Base-by-base conservation (phyloP, 2,329 filamentous ascomycete species). In the Tolypocladium sp. region DNA sequence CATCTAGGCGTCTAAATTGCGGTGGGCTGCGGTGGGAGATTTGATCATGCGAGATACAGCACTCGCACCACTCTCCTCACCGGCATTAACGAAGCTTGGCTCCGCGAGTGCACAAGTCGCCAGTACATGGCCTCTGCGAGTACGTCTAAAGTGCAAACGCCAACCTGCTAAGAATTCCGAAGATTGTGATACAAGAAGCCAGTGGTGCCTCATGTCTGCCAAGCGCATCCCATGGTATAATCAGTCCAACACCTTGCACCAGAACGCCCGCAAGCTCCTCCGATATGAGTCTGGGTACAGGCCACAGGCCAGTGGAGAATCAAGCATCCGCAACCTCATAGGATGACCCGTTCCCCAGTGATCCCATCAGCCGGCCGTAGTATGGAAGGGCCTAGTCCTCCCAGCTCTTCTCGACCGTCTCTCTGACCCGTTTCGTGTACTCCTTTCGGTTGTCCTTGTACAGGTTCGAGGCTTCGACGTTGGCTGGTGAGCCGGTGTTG, bases 331-430 rank as follows among this genome's bases (percentile, higher is more conserved):
- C 20, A 25, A 20, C 41, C 12, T 57, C 40, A 4, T 35, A 15
- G 49, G 30, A 35, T 37, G 49, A 53, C 37, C 4, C 20, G 30
- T 15, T 7, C 20, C 10, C 20, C 49, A 30, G 17, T 13, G 49
- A 53, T 53, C 9, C 49, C 20, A 2, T 35, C 55, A 15, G 3
- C 40, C 41, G 17, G 20, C 40, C n/a, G 2, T 17, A n/a, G 2
- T 38, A 1, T 25, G 1, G 8, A 22, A 27, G 25, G 27, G 12
- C 56, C 72, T 68, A 96, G 69, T 97, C 93, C 64, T 97, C 94
- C 94, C 94, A 99, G 78, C 93, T 97, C 84, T 97, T 97, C 81
- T 99, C 94, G 20, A 99, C 94, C 0, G 93, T 97, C 79, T 97
- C 94, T 55, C 92, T 82, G 51, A 99, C 94, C 22, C 92, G 82